A percentile compares a stretch with the other conserved stretches of the same genome.
These are phyloP conservation scores for Boletus rubescentipes DNA, from an alignment of 768 basidiomycete species.

Conservation along the genomic window DNA sequence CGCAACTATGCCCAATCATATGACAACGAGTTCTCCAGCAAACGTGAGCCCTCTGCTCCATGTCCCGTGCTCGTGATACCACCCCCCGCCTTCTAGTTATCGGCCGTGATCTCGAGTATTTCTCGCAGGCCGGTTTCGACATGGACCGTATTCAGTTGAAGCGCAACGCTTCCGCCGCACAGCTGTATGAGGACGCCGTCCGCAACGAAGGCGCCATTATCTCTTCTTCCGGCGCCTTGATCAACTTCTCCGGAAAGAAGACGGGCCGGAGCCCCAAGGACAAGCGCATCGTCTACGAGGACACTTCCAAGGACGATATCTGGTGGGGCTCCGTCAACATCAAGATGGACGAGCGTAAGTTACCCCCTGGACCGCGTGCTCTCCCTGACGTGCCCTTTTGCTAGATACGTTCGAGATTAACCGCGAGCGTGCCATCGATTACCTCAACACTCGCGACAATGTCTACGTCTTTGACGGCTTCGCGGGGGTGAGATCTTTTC, in stretches of 20 bases:
- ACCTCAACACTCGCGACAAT: constrained; percentile 96
- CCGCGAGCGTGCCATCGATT: constrained; percentile 98
- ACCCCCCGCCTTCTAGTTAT: constrained; percentile 56
- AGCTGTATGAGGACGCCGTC: constrained; percentile 96
- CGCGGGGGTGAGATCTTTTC: constrained; percentile 63
- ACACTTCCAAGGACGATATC: constrained; percentile 92
- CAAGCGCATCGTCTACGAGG: constrained; percentile 99
- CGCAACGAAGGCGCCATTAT: constrained; percentile 98
- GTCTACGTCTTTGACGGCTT: constrained; percentile 98
- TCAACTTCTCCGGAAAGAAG: constrained; percentile 99
- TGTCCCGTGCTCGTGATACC: constrained; percentile 6
- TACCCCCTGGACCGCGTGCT: not conserved
- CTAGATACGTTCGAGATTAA: constrained; percentile 99
- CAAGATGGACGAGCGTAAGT: constrained; percentile 94
- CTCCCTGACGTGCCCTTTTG: constrained; percentile 6
- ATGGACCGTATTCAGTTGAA: constrained; percentile 97
- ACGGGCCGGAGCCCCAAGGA: constrained; percentile 97
- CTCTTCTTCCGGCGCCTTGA: constrained; percentile 91
- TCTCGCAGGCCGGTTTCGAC: constrained; percentile 99
- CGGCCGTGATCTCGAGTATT: constrained; percentile 91
- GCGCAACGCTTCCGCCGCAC: constrained; percentile 87
- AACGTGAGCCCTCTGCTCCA: constrained; percentile 45
- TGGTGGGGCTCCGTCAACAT: constrained; percentile 99
- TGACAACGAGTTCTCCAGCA: constrained; percentile 61
- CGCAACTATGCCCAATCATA: constrained; percentile 76